Conservation (phyloP, 352 stramenopile species). For the Phytophthora cajani region DNA sequence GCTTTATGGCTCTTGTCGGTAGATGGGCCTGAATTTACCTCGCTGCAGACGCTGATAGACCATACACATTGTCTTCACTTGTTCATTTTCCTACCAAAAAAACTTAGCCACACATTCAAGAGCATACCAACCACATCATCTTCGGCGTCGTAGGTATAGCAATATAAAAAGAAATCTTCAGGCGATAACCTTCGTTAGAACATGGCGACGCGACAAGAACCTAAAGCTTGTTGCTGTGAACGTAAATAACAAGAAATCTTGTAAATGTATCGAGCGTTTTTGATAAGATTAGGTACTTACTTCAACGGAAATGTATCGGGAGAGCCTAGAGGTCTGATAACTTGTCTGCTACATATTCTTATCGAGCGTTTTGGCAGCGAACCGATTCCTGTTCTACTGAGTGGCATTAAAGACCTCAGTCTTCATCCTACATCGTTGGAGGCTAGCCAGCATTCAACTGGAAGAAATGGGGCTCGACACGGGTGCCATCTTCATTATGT, state of each 20-base stretch:
- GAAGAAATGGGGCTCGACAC: conserved; percentile 48
- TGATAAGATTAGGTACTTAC: neutral
- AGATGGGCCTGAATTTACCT: conserved; percentile 34
- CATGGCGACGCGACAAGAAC: neutral
- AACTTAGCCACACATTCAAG: no score
- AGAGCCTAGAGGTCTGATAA: no score
- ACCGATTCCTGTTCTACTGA: neutral
- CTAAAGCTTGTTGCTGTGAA: neutral
- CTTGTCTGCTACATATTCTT: neutral
- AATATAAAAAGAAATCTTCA: no score
- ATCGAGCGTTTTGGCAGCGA: neutral
- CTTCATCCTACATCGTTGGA: neutral
- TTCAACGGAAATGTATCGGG: no score
- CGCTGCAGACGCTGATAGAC: no score
- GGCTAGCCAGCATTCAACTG: neutral
- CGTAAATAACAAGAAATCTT: neutral
- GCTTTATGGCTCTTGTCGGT: conserved; percentile 66
- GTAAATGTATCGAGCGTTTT: neutral
- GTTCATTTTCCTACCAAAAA: no score
- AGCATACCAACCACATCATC: no score
- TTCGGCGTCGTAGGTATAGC: no score
- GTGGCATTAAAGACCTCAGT: neutral
- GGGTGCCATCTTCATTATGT: conserved; percentile 49
- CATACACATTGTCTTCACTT: no score
- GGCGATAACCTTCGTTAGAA: no score